These are phyloP conservation scores for Fusarium tupiense DNA, from an alignment of 2,329 filamentous ascomycete genomes.

Conservation along the genomic window DNA sequence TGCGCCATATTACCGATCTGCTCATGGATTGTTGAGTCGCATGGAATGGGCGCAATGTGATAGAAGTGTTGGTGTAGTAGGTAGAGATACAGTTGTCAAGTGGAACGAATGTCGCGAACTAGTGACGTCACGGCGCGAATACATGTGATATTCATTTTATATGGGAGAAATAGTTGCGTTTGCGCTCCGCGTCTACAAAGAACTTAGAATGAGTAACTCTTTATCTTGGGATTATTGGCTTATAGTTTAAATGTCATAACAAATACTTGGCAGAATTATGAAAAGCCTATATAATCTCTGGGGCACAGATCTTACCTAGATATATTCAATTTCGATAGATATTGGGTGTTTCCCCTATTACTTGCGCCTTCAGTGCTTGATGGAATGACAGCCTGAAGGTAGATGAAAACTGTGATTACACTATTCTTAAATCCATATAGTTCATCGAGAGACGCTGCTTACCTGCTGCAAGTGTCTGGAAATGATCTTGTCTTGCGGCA, in stretches of 20 bases:
- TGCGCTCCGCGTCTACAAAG: not conserved
- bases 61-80: not conserved
- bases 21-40: slow-evolving; percentile 34
- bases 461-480: too few species aligned
- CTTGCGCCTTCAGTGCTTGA: not conserved
- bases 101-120: not conserved
- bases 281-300: not conserved
- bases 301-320: not conserved
- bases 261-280: not conserved
- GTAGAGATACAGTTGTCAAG: not conserved
- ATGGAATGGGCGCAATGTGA: not conserved
- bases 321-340: not conserved
- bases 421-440: not conserved
- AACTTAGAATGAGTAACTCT: not conserved
- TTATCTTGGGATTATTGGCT: not conserved
- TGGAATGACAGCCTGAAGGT: not conserved
- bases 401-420: not conserved
- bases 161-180: not conserved
- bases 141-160: slow-evolving; percentile 1
- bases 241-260: not conserved
- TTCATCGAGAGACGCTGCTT: not conserved
- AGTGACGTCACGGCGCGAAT: slow-evolving; percentile 36
- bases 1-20: slow-evolving; percentile 30
- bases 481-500: not conserved
- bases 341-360: not conserved